Evolutionary conservation across 176 grass and related monocot species (phyloP), one percentile per base, ranked within the genome.

Genomic region (Lolium multiflorum): DNA sequence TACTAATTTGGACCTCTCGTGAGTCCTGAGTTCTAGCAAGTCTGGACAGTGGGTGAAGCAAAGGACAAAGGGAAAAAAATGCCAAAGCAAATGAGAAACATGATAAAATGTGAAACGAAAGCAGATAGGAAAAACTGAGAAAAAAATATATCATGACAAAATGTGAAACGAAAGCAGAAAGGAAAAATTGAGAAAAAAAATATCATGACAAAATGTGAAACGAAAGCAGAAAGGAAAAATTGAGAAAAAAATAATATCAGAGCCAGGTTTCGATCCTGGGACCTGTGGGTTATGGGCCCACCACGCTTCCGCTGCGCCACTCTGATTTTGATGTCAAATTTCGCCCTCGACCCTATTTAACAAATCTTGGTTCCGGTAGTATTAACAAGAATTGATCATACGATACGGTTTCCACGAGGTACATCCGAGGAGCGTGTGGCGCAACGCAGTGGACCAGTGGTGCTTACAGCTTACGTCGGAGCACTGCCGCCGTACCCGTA

Each of bases 221-320:
- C 31, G 35, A 4, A 69, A 11, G 9, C 8, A 69, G 1, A 11
- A n/a, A 11, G 0, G 0, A 6, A 31, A 35, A 12, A 21, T 15
- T 15, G 9, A 67, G 9, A 25, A 9, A 49, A 4, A 2, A 8
- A 71, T 12, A 11, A 3, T 95, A 92, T 92, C 91, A 95, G 77
- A 97, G 91, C 89, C 85, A 94, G 88, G 96, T 95, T 93, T 94
- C 90, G 81, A 95, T 94, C 86, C 88, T 92, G 88, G 67, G 93
- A 91, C 88, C 89, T 95, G 89, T 94, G 91, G 89, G 95, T 95
- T 98, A 98, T 95, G 91, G 93, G 95, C 90, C 91, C 93, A 98
- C 87, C 89, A 98, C 89, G 95, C 89, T 95, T 94, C 90, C 84
- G 87, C 93, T 96, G 88, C 93, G 84, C 88, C 93, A 94, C 90